Conservation (phyloP, 495 filamentous ascomycete species). For the Ascodesmis nigricans region DNA sequence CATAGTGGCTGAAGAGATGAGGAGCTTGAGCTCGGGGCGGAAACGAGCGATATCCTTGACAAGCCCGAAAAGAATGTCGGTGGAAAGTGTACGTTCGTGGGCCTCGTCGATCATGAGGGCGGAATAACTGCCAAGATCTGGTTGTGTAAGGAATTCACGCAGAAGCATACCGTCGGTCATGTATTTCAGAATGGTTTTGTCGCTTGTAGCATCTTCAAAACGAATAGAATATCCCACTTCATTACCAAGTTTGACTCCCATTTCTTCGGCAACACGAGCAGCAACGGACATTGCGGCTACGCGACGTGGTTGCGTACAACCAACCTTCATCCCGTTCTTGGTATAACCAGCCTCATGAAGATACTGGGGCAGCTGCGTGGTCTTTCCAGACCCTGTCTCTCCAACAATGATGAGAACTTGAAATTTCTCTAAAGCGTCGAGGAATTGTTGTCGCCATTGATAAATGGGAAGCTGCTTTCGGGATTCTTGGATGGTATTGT, state of each 20-base stretch:
- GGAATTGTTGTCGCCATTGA: conserved; percentile 48
- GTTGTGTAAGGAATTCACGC: conserved; percentile 76
- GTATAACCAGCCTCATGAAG: conserved; percentile 83
- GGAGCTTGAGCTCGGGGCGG: conserved; percentile 67
- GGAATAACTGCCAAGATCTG: conserved; percentile 63
- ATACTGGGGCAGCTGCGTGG: conserved; percentile 74
- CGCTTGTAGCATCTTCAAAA: conserved; percentile 82
- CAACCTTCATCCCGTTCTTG: conserved; percentile 45
- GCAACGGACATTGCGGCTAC: conserved; percentile 95
- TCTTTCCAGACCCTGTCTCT: conserved; percentile 77
- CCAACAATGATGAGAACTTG: conserved; percentile 71
- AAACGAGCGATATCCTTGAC: conserved; percentile 80
- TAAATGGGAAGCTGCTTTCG: conserved; percentile 82
- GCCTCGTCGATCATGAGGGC: conserved; percentile 95
- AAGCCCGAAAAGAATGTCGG: conserved; percentile 76
- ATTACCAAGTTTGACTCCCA: conserved; percentile 74
- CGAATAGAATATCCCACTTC: conserved; percentile 91
- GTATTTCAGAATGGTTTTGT: conserved; percentile 87
- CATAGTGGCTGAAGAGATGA: conserved; percentile 90
- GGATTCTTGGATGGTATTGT: conserved; percentile 68
- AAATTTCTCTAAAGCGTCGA: conserved; percentile 49
- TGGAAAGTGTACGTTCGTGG: conserved; percentile 78
- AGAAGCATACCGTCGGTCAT: conserved; percentile 98
- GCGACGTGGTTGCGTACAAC: conserved; percentile 74
- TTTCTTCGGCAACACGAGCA: conserved; percentile 80